These are phyloP conservation scores for Globisporangium polare DNA, from an alignment of 352 stramenopile genomes.

Conservation along the genomic window DNA sequence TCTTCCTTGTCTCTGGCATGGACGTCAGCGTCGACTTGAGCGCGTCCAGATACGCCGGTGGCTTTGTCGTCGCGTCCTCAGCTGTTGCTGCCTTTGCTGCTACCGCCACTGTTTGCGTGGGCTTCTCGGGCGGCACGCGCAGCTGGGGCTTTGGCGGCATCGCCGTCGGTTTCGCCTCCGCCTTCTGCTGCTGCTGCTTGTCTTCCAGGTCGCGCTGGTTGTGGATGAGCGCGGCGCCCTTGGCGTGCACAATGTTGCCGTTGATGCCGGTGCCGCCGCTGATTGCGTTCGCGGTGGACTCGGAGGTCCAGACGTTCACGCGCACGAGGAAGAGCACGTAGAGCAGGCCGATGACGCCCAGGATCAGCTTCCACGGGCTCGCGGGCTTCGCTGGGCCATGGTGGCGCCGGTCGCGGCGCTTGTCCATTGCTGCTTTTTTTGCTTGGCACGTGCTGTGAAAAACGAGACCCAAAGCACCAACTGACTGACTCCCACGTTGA, in stretches of 20 bases:
- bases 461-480: not conserved
- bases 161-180: not conserved
- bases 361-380: constrained; percentile 13
- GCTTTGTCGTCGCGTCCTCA: not conserved
- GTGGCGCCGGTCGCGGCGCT: constrained; percentile 13
- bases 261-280: not conserved
- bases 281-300: constrained; percentile 8
- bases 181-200: not conserved
- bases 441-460: not conserved
- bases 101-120: not conserved
- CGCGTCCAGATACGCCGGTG: constrained; percentile 6
- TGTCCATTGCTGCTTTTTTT: constrained; percentile 5
- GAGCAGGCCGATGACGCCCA: constrained; percentile 16
- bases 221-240: constrained; percentile 10
- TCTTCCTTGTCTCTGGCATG: not conserved
- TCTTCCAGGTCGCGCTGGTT: constrained; percentile 8
- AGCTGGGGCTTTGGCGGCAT: constrained; percentile 6
- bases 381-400: constrained; percentile 4
- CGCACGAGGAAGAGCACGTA: constrained; percentile 22
- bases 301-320: constrained; percentile 12
- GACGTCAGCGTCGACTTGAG: constrained; percentile 11
- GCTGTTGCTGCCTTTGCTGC: not conserved
- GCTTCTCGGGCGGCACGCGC: constrained; percentile 5
- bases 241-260: constrained; percentile 4
- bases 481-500: not conserved